Conservation (phyloP, 2,329 filamentous ascomycete species). For the Sporothrix globosa region DNA sequence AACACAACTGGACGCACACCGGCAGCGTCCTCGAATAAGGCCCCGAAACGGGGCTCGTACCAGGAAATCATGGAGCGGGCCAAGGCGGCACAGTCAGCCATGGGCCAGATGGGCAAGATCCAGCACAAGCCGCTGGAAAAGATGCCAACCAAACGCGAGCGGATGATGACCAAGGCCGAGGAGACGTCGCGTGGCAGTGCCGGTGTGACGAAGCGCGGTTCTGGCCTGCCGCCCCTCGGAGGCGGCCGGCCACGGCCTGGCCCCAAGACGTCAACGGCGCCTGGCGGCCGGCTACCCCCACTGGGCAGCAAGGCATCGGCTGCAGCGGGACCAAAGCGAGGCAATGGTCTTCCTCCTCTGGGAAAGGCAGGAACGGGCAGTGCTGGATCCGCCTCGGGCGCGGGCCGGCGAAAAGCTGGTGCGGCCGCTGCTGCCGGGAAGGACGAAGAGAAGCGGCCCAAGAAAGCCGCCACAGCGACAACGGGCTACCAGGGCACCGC, state of each 20-base stretch:
- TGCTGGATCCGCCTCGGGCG: background rate
- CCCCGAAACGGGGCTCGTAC: slow-evolving; percentile 73
- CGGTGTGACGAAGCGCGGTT: slow-evolving; percentile 15
- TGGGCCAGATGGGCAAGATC: slow-evolving; percentile 69
- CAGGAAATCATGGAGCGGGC: slow-evolving; percentile 74
- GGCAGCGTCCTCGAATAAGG: slow-evolving; percentile 43
- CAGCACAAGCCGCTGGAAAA: slow-evolving; percentile 75
- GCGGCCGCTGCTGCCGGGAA: slow-evolving; percentile 37
- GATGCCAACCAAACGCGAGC: slow-evolving; percentile 58
- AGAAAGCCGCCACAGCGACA: slow-evolving; percentile 64
- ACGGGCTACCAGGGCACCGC: slow-evolving; percentile 69
- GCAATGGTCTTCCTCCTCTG: background rate
- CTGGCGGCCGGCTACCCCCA: background rate
- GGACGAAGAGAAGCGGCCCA: slow-evolving; percentile 59
- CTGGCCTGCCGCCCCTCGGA: slow-evolving; percentile 19
- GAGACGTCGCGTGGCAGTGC: slow-evolving; percentile 21
- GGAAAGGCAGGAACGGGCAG: background rate
- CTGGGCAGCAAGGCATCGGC: slow-evolving; percentile 5
- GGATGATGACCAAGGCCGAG: slow-evolving; percentile 29
- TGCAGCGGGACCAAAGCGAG: slow-evolving; percentile 4
- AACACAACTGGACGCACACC: background rate
- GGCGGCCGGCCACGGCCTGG: background rate
- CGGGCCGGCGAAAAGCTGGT: background rate
- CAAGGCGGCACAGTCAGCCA: slow-evolving; percentile 64
- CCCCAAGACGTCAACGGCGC: background rate